phyloP scores from a whole-genome alignment of 1,284 basidiomycete genomes.

The Pterula multifida region DNA sequence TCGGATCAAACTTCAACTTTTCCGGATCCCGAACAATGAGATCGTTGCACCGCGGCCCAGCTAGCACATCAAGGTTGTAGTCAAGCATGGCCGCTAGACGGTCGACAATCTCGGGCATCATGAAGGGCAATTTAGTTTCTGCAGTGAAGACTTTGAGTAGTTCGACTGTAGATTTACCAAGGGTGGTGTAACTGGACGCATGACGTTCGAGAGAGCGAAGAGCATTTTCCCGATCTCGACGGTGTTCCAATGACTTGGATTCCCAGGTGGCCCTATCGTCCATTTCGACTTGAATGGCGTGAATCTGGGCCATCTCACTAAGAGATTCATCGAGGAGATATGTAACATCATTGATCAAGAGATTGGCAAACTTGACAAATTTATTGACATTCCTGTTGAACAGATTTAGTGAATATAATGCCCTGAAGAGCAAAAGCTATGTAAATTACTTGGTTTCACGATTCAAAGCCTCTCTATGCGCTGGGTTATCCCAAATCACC shows the following conservation, averaged over 20 bases:
- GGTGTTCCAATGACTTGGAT: slow-evolving; percentile 54
- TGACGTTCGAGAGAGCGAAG: slow-evolving; percentile 73
- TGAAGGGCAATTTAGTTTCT: slow-evolving; percentile 86
- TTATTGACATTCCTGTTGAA: slow-evolving; percentile 69
- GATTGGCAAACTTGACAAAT: slow-evolving; percentile 92
- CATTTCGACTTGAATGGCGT: slow-evolving; percentile 80
- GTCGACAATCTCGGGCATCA: slow-evolving; percentile 95
- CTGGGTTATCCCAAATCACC: slow-evolving; percentile 81
- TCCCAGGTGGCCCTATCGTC: slow-evolving; percentile 62
- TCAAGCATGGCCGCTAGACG: slow-evolving; percentile 94
- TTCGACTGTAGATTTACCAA: slow-evolving; percentile 82
- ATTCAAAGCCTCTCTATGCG: slow-evolving; percentile 76
- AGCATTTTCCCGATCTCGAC: slow-evolving; percentile 75
- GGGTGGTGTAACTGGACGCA: slow-evolving; percentile 77
- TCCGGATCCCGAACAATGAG: slow-evolving; percentile 82
- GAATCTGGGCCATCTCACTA: slow-evolving; percentile 80
- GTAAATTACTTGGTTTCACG: slow-evolving; percentile 57
- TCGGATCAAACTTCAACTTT: slow-evolving; percentile 86
- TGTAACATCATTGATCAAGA: slow-evolving; percentile 99
- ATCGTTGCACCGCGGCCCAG: slow-evolving; percentile 77
- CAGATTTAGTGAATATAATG: background rate
- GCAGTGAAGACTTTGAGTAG: slow-evolving; percentile 88
- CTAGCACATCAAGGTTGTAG: slow-evolving; percentile 86
- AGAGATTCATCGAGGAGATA: slow-evolving; percentile 97
- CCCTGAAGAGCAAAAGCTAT: background rate